phyloP scores from a whole-genome alignment of 805 yeast species.

The Suhomyces sp. region DNA sequence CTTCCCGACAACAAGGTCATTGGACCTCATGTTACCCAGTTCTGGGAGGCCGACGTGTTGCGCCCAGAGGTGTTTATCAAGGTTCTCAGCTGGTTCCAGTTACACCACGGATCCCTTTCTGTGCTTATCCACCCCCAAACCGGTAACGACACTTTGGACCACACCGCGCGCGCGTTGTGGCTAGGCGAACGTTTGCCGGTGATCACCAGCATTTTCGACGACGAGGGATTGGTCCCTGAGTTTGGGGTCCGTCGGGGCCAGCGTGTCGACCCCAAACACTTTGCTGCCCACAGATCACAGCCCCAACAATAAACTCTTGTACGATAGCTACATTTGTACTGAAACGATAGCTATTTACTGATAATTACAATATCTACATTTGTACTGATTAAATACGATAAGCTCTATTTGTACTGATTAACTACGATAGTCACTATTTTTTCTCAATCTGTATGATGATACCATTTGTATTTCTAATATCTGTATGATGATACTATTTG shows the following conservation, averaged over 20 bases:
- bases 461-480: too few species aligned
- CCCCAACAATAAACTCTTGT: not conserved
- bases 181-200: slow-evolving; percentile 23
- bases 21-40: slow-evolving; percentile 32
- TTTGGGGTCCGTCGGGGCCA: slow-evolving; percentile 25
- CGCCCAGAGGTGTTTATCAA: slow-evolving; percentile 27
- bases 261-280: slow-evolving; percentile 11
- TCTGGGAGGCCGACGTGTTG: slow-evolving; percentile 35
- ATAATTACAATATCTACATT: too few species aligned
- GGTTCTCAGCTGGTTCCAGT: slow-evolving; percentile 29
- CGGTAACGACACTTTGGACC: slow-evolving; percentile 27
- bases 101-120: slow-evolving; percentile 28
- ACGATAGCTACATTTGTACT: too few species aligned
- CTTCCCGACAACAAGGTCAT: slow-evolving; percentile 24
- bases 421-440: too few species aligned
- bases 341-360: too few species aligned
- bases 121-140: slow-evolving; percentile 35
- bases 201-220: slow-evolving; percentile 11
- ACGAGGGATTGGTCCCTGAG: slow-evolving; percentile 18
- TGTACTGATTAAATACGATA: too few species aligned
- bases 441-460: too few species aligned
- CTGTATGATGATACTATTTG: too few species aligned
- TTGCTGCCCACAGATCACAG: slow-evolving; percentile 1
- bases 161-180: slow-evolving; percentile 29
- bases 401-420: too few species aligned